These are phyloP conservation scores for Sarocladium kiliense DNA, from an alignment of 2,329 filamentous ascomycete species.

Conservation along the genomic window DNA sequence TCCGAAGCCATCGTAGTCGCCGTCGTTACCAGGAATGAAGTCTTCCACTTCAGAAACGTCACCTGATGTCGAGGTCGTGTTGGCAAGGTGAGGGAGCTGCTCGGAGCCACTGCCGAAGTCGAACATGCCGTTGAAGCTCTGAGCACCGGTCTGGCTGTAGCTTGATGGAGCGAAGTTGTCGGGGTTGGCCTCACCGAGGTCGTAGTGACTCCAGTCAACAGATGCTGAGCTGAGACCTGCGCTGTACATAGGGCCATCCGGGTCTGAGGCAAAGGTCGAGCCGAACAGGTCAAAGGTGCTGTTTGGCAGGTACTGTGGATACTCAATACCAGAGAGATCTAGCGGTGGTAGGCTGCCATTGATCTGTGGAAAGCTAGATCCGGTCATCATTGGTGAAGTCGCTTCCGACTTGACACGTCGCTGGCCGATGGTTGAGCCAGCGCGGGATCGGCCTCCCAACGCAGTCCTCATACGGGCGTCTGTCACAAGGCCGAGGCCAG, in stretches of 20 bases:
- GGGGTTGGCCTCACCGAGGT: constrained; percentile 36
- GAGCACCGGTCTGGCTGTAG: constrained; percentile 47
- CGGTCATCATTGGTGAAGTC: constrained; percentile 51
- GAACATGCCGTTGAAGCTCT: constrained; percentile 45
- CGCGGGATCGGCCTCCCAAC: background rate
- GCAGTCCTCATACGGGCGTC: background rate
- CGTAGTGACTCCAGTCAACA: constrained; percentile 42
- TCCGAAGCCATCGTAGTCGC: constrained; percentile 42
- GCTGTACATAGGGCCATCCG: constrained; percentile 56
- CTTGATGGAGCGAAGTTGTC: constrained; percentile 48
- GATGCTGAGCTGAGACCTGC: constrained; percentile 54
- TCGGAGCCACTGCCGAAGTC: constrained; percentile 50
- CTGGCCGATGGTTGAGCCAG: constrained; percentile 28
- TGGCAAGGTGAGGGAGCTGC: constrained; percentile 48
- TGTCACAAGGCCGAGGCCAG: constrained; percentile 32
- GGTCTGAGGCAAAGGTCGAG: constrained; percentile 40
- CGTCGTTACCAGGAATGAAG: constrained; percentile 41
- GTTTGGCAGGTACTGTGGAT: constrained; percentile 41
- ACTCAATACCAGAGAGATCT: constrained; percentile 52
- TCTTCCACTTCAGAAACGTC: constrained; percentile 65
- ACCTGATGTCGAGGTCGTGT: constrained; percentile 57
- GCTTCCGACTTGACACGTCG: constrained; percentile 57
- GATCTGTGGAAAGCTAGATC: constrained; percentile 45
- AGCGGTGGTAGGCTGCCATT: constrained; percentile 50
- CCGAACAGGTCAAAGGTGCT: constrained; percentile 49